phyloP scores from a whole-genome alignment of 2,329 filamentous ascomycete genomes.

The Pseudogymnoascus destructans region DNA sequence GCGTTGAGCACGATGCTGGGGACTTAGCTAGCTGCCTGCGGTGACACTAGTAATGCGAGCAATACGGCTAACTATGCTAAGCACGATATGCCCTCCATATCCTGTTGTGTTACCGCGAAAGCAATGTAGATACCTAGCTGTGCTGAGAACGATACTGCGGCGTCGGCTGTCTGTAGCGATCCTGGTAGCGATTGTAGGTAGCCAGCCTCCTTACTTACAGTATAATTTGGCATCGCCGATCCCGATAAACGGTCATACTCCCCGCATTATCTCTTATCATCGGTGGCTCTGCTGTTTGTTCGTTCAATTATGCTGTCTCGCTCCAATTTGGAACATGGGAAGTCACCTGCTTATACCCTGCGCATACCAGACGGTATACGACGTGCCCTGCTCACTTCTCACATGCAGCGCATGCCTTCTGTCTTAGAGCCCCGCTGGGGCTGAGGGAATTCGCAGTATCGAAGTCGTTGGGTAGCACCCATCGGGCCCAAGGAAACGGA shows the following conservation, averaged over 20 bases:
- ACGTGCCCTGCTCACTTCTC: background rate
- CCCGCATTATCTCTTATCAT: background rate
- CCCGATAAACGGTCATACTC: background rate
- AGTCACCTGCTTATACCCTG: slow-evolving; percentile 2
- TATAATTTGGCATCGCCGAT: background rate
- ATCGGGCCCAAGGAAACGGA: background rate
- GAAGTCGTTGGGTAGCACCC: background rate
- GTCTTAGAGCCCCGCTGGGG: background rate
- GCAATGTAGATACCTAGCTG: background rate
- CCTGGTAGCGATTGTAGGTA: background rate
- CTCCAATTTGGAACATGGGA: background rate
- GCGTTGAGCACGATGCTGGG: background rate
- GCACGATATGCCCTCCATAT: background rate
- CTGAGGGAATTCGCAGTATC: background rate
- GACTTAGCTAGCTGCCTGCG: background rate
- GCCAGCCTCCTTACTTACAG: background rate
- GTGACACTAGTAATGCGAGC: background rate
- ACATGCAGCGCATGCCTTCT: background rate
- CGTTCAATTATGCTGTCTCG: background rate
- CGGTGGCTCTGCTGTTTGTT: background rate
- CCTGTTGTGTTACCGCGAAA: background rate
- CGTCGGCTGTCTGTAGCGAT: background rate
- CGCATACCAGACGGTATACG: background rate
- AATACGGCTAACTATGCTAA: background rate
- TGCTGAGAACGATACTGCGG: background rate